Percentiles rank a stretch among this genome's conserved stretches.
These are phyloP conservation scores for Boletus vinaceobasis DNA, from an alignment of 768 basidiomycete genomes.

Conservation along the genomic window DNA sequence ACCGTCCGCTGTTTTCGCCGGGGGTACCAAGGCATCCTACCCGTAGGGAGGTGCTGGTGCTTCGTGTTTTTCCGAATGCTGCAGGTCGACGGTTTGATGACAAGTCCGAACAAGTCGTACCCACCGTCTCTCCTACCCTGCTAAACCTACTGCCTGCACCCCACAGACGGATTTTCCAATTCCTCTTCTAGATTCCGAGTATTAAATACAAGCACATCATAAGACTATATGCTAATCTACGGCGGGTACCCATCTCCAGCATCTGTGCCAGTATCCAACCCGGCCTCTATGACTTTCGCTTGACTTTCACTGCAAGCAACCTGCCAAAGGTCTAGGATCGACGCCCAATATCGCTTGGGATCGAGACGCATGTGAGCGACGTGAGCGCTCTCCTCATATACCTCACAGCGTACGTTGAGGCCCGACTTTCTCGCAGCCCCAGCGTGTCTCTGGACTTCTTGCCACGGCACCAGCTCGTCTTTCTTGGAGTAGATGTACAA, in stretches of 20 bases:
- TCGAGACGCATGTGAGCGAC: slow-evolving; percentile 33
- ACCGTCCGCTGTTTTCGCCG: neutral
- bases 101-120: too few relatives aligned
- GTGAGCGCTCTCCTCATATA: slow-evolving; percentile 35
- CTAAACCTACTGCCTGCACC: too few relatives aligned
- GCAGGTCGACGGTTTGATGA: too few relatives aligned
- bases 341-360: slow-evolving; percentile 28
- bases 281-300: neutral
- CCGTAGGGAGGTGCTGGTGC: too few relatives aligned
- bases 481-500: slow-evolving; percentile 35
- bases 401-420: slow-evolving; percentile 25
- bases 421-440: slow-evolving; percentile 23
- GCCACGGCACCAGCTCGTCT: slow-evolving; percentile 30
- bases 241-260: neutral
- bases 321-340: slow-evolving; percentile 22
- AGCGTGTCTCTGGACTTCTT: slow-evolving; percentile 25
- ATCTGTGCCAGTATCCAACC: neutral
- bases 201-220: neutral
- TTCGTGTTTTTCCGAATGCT: too few relatives aligned
- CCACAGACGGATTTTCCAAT: neutral
- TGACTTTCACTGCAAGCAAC: slow-evolving; percentile 6
- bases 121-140: too few relatives aligned
- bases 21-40: too few relatives aligned
- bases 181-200: neutral
- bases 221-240: neutral